Percentiles rank a stretch among this genome's conserved stretches.
phyloP scores from a whole-genome alignment of 1,284 basidiomycete species.

The Trametes polyzona region DNA sequence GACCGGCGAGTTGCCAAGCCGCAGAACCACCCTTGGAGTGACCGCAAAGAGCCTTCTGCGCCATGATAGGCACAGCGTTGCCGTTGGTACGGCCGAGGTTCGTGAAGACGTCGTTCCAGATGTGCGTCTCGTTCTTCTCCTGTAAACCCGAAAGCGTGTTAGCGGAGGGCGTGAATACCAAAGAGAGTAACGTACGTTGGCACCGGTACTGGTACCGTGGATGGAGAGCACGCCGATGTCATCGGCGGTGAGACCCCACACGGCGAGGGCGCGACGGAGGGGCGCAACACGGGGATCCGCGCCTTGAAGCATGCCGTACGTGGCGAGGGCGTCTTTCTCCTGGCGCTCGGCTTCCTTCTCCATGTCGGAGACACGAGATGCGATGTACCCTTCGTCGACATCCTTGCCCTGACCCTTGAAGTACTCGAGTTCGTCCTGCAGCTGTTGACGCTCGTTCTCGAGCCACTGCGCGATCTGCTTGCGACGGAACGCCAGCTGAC shows the following conservation, averaged over 20 bases:
- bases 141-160: slow-evolving; percentile 30
- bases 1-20: slow-evolving; percentile 96
- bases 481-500: slow-evolving; percentile 93
- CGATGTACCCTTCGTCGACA: slow-evolving; percentile 72
- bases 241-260: slow-evolving; percentile 94
- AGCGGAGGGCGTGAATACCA: neutral
- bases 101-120: slow-evolving; percentile 95
- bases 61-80: slow-evolving; percentile 95
- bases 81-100: slow-evolving; percentile 88
- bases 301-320: slow-evolving; percentile 95
- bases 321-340: slow-evolving; percentile 87
- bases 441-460: slow-evolving; percentile 81
- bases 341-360: slow-evolving; percentile 89
- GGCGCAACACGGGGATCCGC: slow-evolving; percentile 85
- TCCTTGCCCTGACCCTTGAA: slow-evolving; percentile 58
- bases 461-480: slow-evolving; percentile 95
- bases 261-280: slow-evolving; percentile 91
- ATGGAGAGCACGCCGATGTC: slow-evolving; percentile 90
- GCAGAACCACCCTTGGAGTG: slow-evolving; percentile 98
- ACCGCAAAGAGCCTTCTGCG: slow-evolving; percentile 96
- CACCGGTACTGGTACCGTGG: slow-evolving; percentile 94
- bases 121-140: slow-evolving; percentile 97
- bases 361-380: slow-evolving; percentile 77
- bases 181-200: slow-evolving; percentile 63
- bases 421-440: slow-evolving; percentile 77